Percentiles rank a stretch among this genome's conserved stretches.
Evolutionary conservation across 306 rosid genomes (phyloP).

Genomic region (Cyclanthera cordifolia): DNA sequence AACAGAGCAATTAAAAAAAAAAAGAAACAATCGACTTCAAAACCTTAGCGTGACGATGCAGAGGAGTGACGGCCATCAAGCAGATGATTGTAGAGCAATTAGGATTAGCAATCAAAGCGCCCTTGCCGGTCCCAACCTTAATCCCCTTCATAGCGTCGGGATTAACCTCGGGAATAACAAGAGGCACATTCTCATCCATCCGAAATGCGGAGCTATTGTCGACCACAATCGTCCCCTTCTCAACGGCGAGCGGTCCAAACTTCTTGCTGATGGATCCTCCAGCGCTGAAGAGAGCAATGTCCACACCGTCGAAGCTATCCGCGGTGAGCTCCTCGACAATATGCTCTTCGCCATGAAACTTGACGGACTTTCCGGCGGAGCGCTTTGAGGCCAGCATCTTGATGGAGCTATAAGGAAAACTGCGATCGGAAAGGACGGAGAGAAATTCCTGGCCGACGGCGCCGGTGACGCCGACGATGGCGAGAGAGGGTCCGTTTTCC

Average conservation of each 20-base stretch:
- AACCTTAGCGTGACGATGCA: constrained; percentile 84
- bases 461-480: constrained; percentile 92
- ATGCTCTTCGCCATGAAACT: constrained; percentile 46
- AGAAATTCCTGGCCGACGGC: constrained; percentile 98
- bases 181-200: constrained; percentile 66
- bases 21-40: not conserved
- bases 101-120: constrained; percentile 84
- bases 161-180: constrained; percentile 94
- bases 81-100: constrained; percentile 97
- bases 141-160: constrained; percentile 78
- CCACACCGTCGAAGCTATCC: constrained; percentile 75
- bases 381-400: constrained; percentile 96
- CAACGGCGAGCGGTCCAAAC: constrained; percentile 79
- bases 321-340: constrained; percentile 68
- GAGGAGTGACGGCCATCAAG: constrained; percentile 91
- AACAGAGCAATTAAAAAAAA: constrained; percentile 2
- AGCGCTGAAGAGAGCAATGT: constrained; percentile 90
- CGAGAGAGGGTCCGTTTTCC: constrained; percentile 63
- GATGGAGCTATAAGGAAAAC: constrained; percentile 84
- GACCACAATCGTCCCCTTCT: constrained; percentile 65
- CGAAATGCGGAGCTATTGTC: constrained; percentile 95
- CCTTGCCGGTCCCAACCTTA: constrained; percentile 60
- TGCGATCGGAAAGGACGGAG: constrained; percentile 84
- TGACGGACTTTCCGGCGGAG: constrained; percentile 55
- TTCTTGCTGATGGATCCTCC: constrained; percentile 83